Conservation (phyloP, 2,329 filamentous ascomycete genomes). For the Blastomyces gilchristii region DNA sequence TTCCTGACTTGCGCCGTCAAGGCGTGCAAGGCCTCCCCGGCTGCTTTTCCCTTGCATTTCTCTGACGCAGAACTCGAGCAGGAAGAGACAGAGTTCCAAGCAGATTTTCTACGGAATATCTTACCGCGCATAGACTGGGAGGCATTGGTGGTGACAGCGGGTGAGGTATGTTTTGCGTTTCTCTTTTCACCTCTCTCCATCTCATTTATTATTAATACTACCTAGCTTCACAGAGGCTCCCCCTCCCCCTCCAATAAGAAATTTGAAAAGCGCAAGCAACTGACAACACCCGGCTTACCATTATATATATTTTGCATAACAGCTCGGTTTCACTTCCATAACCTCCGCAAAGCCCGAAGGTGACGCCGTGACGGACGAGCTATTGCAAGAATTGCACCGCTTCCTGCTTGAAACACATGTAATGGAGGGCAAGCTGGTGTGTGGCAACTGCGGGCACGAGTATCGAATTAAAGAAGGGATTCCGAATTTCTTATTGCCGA, state of each 20-base stretch:
- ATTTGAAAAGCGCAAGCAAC: not conserved
- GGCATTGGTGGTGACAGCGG: conserved; percentile 62
- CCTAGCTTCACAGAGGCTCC: not conserved
- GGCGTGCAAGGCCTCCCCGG: conserved; percentile 70
- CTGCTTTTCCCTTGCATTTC: conserved; percentile 83
- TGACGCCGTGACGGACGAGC: conserved; percentile 54
- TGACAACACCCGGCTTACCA: not conserved
- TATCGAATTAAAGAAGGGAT: conserved; percentile 94
- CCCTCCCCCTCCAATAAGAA: not conserved
- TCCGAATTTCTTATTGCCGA: conserved; percentile 88
- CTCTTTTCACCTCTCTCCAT: not conserved
- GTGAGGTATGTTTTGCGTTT: conserved; percentile 42
- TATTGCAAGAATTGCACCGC: conserved; percentile 66
- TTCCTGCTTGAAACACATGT: conserved; percentile 85
- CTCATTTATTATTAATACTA: too few species aligned
- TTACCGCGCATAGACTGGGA: conserved; percentile 82
- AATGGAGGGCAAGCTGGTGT: conserved; percentile 77
- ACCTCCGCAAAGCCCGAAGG: conserved; percentile 55
- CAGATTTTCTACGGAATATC: conserved; percentile 71
- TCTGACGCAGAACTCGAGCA: conserved; percentile 84
- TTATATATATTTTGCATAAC: conserved; percentile 27
- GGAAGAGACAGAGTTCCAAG: conserved; percentile 70
- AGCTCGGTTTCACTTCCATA: conserved; percentile 72
- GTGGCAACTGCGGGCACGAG: conserved; percentile 83
- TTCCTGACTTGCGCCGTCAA: conserved; percentile 96